Evolutionary conservation across 2,329 filamentous ascomycete genomes (phyloP), one percentile per base, ranked within the genome.

Genomic region (Talaromyces piceae): DNA sequence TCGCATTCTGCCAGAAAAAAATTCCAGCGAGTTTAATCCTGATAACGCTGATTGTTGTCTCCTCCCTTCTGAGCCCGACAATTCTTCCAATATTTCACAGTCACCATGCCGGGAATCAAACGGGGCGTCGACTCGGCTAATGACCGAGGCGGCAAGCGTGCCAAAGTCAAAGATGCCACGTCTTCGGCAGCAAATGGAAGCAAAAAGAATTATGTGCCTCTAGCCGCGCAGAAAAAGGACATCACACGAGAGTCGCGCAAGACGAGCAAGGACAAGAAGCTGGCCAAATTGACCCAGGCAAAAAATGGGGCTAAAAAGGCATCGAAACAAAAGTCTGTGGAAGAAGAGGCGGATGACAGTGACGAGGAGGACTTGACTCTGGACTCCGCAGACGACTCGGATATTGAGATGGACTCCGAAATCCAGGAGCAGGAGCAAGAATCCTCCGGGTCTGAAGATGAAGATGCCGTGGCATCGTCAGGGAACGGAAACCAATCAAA

Each of bases 341-440:
- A 68, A 20, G 69, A 67, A 18, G 68, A 72, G 50, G 78, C 77
- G 2, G 77, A 80, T 53, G 73, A 73, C 20, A 79, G 79, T 8
- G 78, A 47, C 5, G 43, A n/a, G n/a, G n/a, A n/a, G n/a, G n/a
- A n/a, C n/a, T n/a, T n/a, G n/a, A 46, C 22, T 44, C 39, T 31
- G 39, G n/a, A 51, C 22, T 51, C 49, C 13, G 43, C 61, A 3
- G 77, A 80, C 48, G 71, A 70, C 13, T 77, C 77, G 3, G 77
- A 80, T 51, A 79, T 76, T 4, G 77, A 80, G 49, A 80, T 76
- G 2, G 77, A 77, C 39, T 76, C 63, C 22, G 63, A 61, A 18
- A 59, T 26, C 61, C 67, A 47, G 62, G 63, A 68, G 41, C 57
- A 63, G n/a, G 71, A 73, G 52, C 68, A 69, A 49, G 59, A 57